Percentiles rank a stretch among this genome's conserved stretches.
phyloP scores from a whole-genome alignment of 768 basidiomycete genomes.

The Amanita jacksonii region DNA sequence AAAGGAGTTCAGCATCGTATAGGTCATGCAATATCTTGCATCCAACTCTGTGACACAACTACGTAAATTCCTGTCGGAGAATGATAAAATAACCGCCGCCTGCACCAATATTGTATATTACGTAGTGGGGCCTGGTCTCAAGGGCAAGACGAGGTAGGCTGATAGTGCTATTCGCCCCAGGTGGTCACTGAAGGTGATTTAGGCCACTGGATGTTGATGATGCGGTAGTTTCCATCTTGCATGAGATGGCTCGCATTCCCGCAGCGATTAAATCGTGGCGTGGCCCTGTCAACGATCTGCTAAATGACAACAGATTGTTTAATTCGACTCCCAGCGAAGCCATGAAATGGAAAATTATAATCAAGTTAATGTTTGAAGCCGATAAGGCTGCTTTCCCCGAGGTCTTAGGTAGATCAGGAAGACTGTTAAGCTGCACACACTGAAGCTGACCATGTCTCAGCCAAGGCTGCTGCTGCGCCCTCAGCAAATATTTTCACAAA shows the following conservation, averaged over 20 bases:
- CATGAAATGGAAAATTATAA: slow-evolving; percentile 62
- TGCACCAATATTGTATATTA: slow-evolving; percentile 83
- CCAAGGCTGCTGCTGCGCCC: slow-evolving; percentile 72
- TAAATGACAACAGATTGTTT: slow-evolving; percentile 86
- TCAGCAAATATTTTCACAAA: slow-evolving; percentile 97
- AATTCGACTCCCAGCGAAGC: slow-evolving; percentile 52
- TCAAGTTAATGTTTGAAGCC: slow-evolving; percentile 72
- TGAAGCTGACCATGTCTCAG: slow-evolving; percentile 26
- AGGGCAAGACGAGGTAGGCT: slow-evolving; percentile 60
- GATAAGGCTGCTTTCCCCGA: slow-evolving; percentile 86
- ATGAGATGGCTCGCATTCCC: slow-evolving; percentile 73
- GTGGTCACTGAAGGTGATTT: slow-evolving; percentile 9
- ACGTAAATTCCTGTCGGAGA: slow-evolving; percentile 72
- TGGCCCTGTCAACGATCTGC: slow-evolving; percentile 63
- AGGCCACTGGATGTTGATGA: slow-evolving; percentile 76
- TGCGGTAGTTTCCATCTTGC: slow-evolving; percentile 54
- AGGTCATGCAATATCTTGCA: slow-evolving; percentile 72
- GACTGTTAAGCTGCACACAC: slow-evolving; percentile 19
- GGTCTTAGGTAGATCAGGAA: slow-evolving; percentile 52
- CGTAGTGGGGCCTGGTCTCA: slow-evolving; percentile 72
- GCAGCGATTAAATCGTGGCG: slow-evolving; percentile 81
- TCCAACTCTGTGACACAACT: slow-evolving; percentile 61
- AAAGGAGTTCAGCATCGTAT: not conserved
- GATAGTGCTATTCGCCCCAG: not conserved
- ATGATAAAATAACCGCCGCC: slow-evolving; percentile 69